These are phyloP conservation scores for Xerocomellus amylosporus DNA, from an alignment of 768 basidiomycete genomes.

Conservation along the genomic window DNA sequence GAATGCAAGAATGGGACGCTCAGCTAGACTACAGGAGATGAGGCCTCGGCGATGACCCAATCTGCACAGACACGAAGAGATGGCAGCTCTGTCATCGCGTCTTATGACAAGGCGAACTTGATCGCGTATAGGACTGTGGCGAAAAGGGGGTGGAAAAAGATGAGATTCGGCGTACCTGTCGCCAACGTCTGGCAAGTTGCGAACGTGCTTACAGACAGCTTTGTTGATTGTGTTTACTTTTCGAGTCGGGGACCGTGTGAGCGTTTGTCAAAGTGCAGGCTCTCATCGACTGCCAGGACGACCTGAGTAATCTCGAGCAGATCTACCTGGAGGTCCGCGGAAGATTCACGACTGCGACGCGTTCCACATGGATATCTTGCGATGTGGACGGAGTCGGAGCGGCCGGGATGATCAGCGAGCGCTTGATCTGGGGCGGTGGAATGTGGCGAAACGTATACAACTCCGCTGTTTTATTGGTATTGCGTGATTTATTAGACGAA, in stretches of 20 bases:
- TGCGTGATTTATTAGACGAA: conserved; percentile 11
- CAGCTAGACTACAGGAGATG: neutral
- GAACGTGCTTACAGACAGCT: neutral
- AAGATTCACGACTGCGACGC: conserved; percentile 30
- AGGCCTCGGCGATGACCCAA: conserved; percentile 14
- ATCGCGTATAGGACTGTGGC: conserved; percentile 17
- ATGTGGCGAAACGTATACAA: conserved; percentile 18
- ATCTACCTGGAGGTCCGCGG: conserved; percentile 32
- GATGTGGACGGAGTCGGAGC: conserved; percentile 31
- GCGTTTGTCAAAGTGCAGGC: conserved; percentile 1
- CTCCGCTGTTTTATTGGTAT: conserved; percentile 17
- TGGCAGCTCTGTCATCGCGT: neutral
- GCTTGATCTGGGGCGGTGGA: conserved; percentile 24
- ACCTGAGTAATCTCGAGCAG: conserved; percentile 20
- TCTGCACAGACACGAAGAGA: conserved; percentile 12
- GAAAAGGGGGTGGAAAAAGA: conserved; percentile 29
- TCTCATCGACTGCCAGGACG: conserved; percentile 21
- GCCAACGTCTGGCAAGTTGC: conserved; percentile 12
- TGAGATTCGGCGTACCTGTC: conserved; percentile 17
- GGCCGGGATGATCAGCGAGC: conserved; percentile 22
- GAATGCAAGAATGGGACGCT: neutral
- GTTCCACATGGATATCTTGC: conserved; percentile 32
- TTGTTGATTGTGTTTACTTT: conserved; percentile 22
- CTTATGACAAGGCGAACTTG: conserved; percentile 5
- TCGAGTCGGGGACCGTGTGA: conserved; percentile 9